Percentiles rank a stretch among this genome's conserved stretches.
phyloP scores from a whole-genome alignment of 306 rosid genomes.

The Styphnolobium japonicum region DNA sequence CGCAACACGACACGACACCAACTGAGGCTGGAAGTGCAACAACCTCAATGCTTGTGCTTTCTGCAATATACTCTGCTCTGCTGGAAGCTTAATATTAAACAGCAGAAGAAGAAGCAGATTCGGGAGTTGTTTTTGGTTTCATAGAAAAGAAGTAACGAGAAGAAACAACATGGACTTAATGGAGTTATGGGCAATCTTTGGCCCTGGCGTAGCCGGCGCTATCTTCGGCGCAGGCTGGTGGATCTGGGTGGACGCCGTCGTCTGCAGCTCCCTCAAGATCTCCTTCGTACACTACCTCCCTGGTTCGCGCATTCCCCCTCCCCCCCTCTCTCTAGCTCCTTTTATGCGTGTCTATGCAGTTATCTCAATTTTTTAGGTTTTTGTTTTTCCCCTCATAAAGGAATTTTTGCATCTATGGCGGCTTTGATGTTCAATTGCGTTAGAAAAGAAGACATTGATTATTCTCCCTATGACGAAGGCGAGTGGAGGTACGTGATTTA shows the following conservation, averaged over 20 bases:
- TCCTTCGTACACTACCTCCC: constrained; percentile 94
- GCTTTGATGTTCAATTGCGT: constrained; percentile 99
- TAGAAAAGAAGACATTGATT: constrained; percentile 89
- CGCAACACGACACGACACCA: too few species aligned
- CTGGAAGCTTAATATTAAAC: background rate
- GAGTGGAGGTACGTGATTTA: constrained; percentile 79
- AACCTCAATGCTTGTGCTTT: too few species aligned
- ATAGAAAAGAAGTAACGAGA: background rate
- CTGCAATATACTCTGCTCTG: too few species aligned
- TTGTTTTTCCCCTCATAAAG: constrained; percentile 21
- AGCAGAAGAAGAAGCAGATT: background rate
- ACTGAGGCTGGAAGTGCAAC: background rate
- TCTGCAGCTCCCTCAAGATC: constrained; percentile 76
- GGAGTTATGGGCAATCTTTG: constrained; percentile 94
- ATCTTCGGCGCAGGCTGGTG: constrained; percentile 97
- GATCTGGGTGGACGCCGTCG: constrained; percentile 99
- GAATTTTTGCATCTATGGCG: constrained; percentile 90
- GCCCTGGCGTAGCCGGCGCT: constrained; percentile 92
- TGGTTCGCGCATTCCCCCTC: constrained; percentile 58
- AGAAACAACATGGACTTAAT: constrained; percentile 57
- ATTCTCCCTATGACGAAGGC: constrained; percentile 96
- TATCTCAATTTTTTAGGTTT: background rate
- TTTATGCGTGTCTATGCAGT: too few species aligned
- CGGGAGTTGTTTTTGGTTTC: background rate
- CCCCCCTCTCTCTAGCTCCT: too few species aligned